These are phyloP conservation scores for Colletotrichum lupini DNA, from an alignment of 2,329 filamentous ascomycete species.

Conservation along the genomic window DNA sequence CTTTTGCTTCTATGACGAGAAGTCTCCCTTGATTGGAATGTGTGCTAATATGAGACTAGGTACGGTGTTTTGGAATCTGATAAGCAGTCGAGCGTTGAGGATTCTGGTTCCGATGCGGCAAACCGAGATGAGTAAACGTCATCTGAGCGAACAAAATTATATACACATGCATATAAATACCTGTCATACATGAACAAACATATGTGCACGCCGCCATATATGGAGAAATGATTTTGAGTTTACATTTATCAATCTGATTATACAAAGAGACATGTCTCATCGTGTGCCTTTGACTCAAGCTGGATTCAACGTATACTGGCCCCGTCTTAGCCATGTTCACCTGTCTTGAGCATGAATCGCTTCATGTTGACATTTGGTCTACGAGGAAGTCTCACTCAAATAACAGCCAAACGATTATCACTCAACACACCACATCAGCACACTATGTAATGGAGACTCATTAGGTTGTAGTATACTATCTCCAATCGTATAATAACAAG, in stretches of 20 bases:
- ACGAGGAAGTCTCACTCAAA: too few relatives aligned
- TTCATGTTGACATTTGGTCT: too few relatives aligned
- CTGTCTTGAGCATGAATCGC: too few relatives aligned
- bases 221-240: background rate
- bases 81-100: slow-evolving; percentile 4
- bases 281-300: too few relatives aligned
- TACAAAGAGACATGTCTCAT: too few relatives aligned
- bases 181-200: background rate
- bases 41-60: slow-evolving; percentile 3
- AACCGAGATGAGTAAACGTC: slow-evolving; percentile 12
- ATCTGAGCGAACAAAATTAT: background rate
- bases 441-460: background rate
- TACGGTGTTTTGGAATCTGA: slow-evolving; percentile 28
- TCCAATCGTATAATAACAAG: slow-evolving; percentile 18
- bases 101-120: background rate
- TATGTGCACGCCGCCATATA: background rate
- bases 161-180: background rate
- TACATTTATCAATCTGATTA: background rate
- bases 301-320: too few relatives aligned
- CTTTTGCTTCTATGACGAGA: background rate
- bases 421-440: background rate
- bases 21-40: background rate
- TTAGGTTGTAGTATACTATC: slow-evolving; percentile 19
- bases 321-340: too few relatives aligned
- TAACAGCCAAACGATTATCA: too few relatives aligned